Conservation (phyloP, 192 early-diverging fungal species). For the Funneliformis mosseae region DNA sequence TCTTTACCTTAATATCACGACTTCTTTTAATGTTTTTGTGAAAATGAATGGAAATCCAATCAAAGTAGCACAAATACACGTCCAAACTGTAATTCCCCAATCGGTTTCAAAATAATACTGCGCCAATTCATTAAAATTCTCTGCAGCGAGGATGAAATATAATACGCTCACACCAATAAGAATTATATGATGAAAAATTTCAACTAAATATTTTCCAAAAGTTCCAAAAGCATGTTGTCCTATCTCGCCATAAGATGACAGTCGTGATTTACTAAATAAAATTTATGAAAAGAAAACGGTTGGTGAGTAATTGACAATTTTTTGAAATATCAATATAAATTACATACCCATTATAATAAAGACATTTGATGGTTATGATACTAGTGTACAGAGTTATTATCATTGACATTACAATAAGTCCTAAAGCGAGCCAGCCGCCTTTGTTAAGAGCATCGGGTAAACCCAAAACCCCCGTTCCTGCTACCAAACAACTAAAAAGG, state of each 20-base stretch:
- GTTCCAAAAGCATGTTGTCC: constrained; percentile 74
- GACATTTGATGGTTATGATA: constrained; percentile 68
- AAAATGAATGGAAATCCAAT: constrained; percentile 74
- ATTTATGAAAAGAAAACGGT: not conserved
- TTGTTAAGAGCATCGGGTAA: constrained; percentile 77
- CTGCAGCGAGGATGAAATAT: constrained; percentile 76
- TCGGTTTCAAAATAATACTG: constrained; percentile 43
- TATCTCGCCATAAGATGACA: constrained; percentile 66
- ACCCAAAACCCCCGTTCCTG: constrained; percentile 81
- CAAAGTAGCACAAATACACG: constrained; percentile 57
- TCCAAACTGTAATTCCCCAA: constrained; percentile 62
- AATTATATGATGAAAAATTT: constrained; percentile 66
- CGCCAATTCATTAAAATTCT: constrained; percentile 65
- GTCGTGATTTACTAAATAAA: constrained; percentile 45
- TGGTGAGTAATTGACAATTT: not conserved
- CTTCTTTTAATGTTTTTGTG: constrained; percentile 79
- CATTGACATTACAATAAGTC: constrained; percentile 71
- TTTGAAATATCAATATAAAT: not conserved
- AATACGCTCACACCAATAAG: constrained; percentile 70
- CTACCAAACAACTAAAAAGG: constrained; percentile 12
- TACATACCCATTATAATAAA: constrained; percentile 63
- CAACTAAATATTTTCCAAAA: constrained; percentile 59
- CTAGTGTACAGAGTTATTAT: constrained; percentile 73
- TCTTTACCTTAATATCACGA: constrained; percentile 46
- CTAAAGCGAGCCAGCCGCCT: constrained; percentile 76